Percentiles rank a stretch among this genome's conserved stretches.
Conservation (phyloP, 768 basidiomycete genomes). For the Suillus plorans region DNA sequence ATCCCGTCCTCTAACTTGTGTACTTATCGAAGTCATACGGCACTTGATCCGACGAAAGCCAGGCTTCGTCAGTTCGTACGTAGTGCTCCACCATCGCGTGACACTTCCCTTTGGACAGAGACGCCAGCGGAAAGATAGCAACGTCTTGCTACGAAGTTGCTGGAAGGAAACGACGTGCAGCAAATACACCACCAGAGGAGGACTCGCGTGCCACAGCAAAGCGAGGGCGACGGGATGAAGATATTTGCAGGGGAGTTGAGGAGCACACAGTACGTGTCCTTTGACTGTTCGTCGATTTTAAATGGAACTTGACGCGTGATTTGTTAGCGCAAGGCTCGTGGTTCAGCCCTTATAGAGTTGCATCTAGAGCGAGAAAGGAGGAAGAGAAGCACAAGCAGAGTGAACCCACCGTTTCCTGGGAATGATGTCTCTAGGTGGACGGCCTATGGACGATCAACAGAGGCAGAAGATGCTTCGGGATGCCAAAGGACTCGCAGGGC, state of each 20-base stretch:
- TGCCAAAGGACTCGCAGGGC: slow-evolving; percentile 75
- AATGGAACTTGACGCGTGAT: neutral
- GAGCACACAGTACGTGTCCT: slow-evolving; percentile 65
- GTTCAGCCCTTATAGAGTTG: slow-evolving; percentile 52
- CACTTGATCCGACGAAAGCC: slow-evolving; percentile 84
- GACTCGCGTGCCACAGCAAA: slow-evolving; percentile 43
- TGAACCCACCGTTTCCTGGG: slow-evolving; percentile 77
- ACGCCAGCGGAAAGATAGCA: slow-evolving; percentile 92
- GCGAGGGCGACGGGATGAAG: slow-evolving; percentile 63
- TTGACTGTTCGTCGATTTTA: neutral
- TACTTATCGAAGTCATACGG: slow-evolving; percentile 35
- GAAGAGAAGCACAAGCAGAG: slow-evolving; percentile 44
- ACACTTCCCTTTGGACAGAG: slow-evolving; percentile 87
- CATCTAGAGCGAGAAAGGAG: slow-evolving; percentile 39
- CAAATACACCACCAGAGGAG: slow-evolving; percentile 46
- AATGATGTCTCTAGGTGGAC: slow-evolving; percentile 89
- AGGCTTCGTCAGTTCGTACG: slow-evolving; percentile 80
- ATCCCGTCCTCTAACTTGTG: neutral
- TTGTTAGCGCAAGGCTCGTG: slow-evolving; percentile 48
- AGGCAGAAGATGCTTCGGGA: slow-evolving; percentile 78
- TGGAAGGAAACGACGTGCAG: slow-evolving; percentile 82
- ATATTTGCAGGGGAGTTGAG: slow-evolving; percentile 69
- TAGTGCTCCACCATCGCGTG: slow-evolving; percentile 39
- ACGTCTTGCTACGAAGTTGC: slow-evolving; percentile 87
- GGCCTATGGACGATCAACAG: slow-evolving; percentile 87